These are phyloP conservation scores for Phanerochaete sordida DNA, from an alignment of 768 basidiomycete genomes.

Conservation along the genomic window DNA sequence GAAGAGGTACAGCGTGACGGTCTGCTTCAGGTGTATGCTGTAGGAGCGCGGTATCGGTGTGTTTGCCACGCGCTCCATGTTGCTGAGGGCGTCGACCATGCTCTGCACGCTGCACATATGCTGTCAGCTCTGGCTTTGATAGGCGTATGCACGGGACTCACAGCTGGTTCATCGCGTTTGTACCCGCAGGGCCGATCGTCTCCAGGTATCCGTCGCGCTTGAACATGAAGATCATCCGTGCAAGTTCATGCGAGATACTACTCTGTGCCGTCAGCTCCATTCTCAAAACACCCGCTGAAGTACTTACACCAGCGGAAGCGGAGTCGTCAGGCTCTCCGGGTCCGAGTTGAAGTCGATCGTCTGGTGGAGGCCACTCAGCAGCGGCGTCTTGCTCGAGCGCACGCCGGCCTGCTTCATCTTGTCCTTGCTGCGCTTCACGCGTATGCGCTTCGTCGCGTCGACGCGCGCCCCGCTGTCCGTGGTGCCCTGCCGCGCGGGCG, in stretches of 20 bases:
- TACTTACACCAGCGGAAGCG: slow-evolving; percentile 75
- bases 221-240: slow-evolving; percentile 64
- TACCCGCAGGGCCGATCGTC: slow-evolving; percentile 84
- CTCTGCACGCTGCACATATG: slow-evolving; percentile 52
- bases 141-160: slow-evolving; percentile 26
- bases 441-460: slow-evolving; percentile 52
- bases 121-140: neutral
- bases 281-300: too few relatives aligned
- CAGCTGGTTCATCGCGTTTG: slow-evolving; percentile 75
- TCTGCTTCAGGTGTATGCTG: slow-evolving; percentile 92
- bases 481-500: neutral
- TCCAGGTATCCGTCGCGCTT: slow-evolving; percentile 81
- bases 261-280: neutral
- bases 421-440: slow-evolving; percentile 69
- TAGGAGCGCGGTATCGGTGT: slow-evolving; percentile 81
- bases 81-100: slow-evolving; percentile 82
- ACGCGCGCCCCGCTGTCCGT: neutral
- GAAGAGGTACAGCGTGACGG: slow-evolving; percentile 89
- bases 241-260: slow-evolving; percentile 82
- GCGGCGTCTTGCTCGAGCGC: slow-evolving; percentile 45
- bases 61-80: slow-evolving; percentile 90
- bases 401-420: slow-evolving; percentile 30
- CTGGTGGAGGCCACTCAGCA: slow-evolving; percentile 50
- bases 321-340: slow-evolving; percentile 57
- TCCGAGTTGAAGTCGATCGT: slow-evolving; percentile 59